These are phyloP conservation scores for Colletotrichum sp. DNA, from an alignment of 2,329 filamentous ascomycete genomes.

Conservation along the genomic window DNA sequence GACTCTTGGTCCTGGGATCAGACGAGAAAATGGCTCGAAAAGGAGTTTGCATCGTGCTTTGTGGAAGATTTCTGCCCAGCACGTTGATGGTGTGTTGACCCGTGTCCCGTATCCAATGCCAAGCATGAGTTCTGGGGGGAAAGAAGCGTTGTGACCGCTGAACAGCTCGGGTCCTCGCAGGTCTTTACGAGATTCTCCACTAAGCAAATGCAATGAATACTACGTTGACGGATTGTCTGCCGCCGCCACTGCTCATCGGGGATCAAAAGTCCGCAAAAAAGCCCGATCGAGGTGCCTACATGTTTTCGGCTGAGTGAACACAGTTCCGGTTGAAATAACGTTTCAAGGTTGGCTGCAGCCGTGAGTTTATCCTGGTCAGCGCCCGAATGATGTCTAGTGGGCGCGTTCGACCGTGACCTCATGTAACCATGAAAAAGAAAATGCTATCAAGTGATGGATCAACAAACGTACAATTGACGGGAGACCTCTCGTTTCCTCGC, in stretches of 20 bases:
- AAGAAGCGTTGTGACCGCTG: neutral
- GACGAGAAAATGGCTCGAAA: neutral
- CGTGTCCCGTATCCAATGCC: neutral
- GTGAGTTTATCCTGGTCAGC: neutral
- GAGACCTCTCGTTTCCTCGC: neutral
- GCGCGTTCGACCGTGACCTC: neutral
- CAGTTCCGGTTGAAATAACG: neutral
- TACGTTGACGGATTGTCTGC: neutral
- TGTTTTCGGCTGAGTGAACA: accelerated
- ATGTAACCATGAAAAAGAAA: neutral
- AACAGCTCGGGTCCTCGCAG: neutral
- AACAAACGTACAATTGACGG: neutral
- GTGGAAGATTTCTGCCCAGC: neutral
- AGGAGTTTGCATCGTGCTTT: neutral
- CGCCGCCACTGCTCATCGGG: neutral
- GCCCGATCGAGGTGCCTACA: neutral
- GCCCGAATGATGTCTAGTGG: neutral
- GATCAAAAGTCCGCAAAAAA: neutral
- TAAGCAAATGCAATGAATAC: neutral
- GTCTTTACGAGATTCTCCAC: neutral
- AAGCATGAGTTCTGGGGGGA: neutral
- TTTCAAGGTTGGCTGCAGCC: neutral
- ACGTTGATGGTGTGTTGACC: neutral
- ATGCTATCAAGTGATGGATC: accelerated
- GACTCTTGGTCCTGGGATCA: neutral